phyloP scores from a whole-genome alignment of 1,139 yeast genomes.

The Yamadazyma atlantica region DNA sequence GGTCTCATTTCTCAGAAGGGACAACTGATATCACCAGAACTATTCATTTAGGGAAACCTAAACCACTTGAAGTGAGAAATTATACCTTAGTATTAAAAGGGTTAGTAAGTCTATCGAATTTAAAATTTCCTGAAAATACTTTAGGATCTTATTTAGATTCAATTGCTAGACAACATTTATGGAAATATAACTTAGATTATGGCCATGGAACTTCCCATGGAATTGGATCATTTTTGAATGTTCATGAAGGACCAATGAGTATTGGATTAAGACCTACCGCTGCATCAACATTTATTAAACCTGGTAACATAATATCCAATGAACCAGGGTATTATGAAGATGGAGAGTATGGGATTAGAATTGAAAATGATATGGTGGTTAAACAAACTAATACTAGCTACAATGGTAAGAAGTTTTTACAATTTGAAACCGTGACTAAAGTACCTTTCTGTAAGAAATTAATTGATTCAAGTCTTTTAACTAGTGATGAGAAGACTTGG shows the following conservation, averaged over 20 bases:
- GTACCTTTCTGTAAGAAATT: constrained; percentile 67
- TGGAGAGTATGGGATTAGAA: constrained; percentile 89
- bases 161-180: constrained; percentile 84
- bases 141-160: constrained; percentile 82
- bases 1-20: constrained; percentile 92
- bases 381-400: constrained; percentile 46
- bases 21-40: constrained; percentile 97
- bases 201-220: constrained; percentile 98
- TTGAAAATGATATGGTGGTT: constrained; percentile 79
- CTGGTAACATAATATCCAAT: constrained; percentile 83
- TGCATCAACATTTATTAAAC: constrained; percentile 47
- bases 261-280: constrained; percentile 66
- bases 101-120: constrained; percentile 72
- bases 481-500: constrained; percentile 62
- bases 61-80: constrained; percentile 63
- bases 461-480: constrained; percentile 36
- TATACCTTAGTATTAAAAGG: constrained; percentile 94
- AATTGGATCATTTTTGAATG: constrained; percentile 88
- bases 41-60: constrained; percentile 72
- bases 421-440: constrained; percentile 81
- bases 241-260: constrained; percentile 96
- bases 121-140: constrained; percentile 84
- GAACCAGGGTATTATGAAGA: constrained; percentile 97
- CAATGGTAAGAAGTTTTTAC: constrained; percentile 58
- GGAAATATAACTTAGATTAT: constrained; percentile 88